Base-by-base conservation (phyloP, 495 filamentous ascomycete species). In the Staphylotrichum tortipilum region DNA sequence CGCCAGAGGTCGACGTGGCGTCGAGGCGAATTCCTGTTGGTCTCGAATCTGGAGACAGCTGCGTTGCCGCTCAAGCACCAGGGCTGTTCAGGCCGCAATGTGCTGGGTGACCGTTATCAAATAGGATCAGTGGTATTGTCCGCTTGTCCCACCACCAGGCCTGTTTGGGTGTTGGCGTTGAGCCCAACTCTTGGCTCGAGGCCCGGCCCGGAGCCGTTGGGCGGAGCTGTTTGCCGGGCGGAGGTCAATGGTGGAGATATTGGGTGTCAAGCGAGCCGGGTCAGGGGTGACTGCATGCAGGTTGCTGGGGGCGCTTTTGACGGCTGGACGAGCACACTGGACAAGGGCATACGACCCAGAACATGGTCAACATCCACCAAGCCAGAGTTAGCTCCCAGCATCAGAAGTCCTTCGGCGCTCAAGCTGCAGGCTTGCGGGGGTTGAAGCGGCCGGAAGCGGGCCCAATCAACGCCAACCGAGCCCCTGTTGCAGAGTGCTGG, bases 111-210 rank as follows among this genome's bases (percentile, higher is more conserved):
- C 14, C 23, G 45, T 37, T 33, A 35, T 46, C 39, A 52, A 49
- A 42, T 36, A 22, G 37, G 35, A 49, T 17, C 40, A n/a, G 31
- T 9, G 7, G 21, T 7, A 8, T 3, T 42, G 48, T 35, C 48
- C 42, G 44, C 31, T 55, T 44, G 44, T 38, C 26, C 3, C 14
- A 19, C 17, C n/a, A n/a, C n/a, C n/a, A n/a, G n/a, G 33, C 26
- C 28, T 39, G 21, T 31, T 59, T 52, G 49, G 56, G 53, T 49
- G 19, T 35, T 28, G 56, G 30, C 17, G 31, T 33, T n/a, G 40
- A 49, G 52, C 52, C 56, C 52, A 55, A 58, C 22, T 14, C 56
- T 58, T 58, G 56, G 56, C 56, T 49, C 24, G 44, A 41, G 52
- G 48, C 17, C 37, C 52, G 56, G 52, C 44, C 56, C 52, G 52